Percentiles rank a stretch among this genome's conserved stretches.
phyloP scores from a whole-genome alignment of 2,329 filamentous ascomycete genomes.

The Camptophora hylomeconis region DNA sequence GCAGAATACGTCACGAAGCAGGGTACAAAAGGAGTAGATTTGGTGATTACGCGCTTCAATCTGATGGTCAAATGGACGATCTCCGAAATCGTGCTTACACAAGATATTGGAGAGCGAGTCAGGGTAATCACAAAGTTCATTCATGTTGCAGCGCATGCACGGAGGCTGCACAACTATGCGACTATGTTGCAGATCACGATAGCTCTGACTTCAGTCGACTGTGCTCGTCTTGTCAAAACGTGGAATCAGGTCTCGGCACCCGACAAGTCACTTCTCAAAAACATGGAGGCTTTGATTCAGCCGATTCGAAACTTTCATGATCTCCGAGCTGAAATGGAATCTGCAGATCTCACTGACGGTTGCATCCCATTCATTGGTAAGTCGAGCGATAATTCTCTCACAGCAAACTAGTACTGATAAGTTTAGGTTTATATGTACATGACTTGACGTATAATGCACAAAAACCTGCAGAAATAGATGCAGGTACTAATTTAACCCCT shows the following conservation, averaged over 20 bases:
- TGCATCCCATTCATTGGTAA: slow-evolving; percentile 54
- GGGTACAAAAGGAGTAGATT: slow-evolving; percentile 43
- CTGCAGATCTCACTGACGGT: slow-evolving; percentile 42
- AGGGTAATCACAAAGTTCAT: slow-evolving; percentile 50
- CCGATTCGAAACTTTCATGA: slow-evolving; percentile 52
- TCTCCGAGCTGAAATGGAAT: slow-evolving; percentile 51
- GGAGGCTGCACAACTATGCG: slow-evolving; percentile 49
- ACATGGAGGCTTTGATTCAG: slow-evolving; percentile 48
- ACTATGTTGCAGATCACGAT: slow-evolving; percentile 54
- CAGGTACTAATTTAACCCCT: slow-evolving; percentile 35
- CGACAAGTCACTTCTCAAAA: slow-evolving; percentile 42
- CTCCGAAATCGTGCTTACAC: slow-evolving; percentile 49
- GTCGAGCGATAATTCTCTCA: slow-evolving; percentile 13
- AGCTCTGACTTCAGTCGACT: slow-evolving; percentile 46
- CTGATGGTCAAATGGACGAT: slow-evolving; percentile 54
- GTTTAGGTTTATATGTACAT: slow-evolving; percentile 47
- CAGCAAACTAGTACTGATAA: slow-evolving; percentile 6
- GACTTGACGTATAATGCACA: slow-evolving; percentile 56
- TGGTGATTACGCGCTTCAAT: slow-evolving; percentile 55
- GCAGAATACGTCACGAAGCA: slow-evolving; percentile 45
- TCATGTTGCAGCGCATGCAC: slow-evolving; percentile 46
- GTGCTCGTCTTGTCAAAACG: slow-evolving; percentile 42
- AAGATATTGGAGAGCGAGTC: slow-evolving; percentile 44
- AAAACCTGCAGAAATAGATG: slow-evolving; percentile 46
- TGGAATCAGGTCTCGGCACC: slow-evolving; percentile 44